These are phyloP conservation scores for Prototheca wickerhamii DNA, from an alignment of 163 green algal genomes.

Conservation along the genomic window DNA sequence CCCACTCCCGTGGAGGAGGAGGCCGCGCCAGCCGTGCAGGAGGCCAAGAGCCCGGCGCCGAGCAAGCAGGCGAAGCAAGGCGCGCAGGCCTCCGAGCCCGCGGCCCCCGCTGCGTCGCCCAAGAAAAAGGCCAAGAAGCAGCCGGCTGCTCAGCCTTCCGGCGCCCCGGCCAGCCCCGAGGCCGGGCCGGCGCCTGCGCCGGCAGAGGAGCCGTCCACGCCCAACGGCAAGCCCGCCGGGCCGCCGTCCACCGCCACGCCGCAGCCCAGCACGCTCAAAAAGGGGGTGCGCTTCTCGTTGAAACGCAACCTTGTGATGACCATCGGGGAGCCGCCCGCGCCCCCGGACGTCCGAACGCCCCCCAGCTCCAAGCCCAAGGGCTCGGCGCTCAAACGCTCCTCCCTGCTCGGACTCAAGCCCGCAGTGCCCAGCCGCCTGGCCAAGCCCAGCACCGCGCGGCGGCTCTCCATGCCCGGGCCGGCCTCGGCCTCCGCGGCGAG, in stretches of 20 bases:
- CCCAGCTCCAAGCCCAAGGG: conserved; percentile 39
- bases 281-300: conserved; percentile 35
- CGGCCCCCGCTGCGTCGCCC: not conserved
- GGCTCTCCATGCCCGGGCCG: not conserved
- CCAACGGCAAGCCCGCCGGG: not conserved
- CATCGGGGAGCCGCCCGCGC: conserved; percentile 31
- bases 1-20: too few relatives aligned
- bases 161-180: too few relatives aligned
- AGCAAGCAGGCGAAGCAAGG: not conserved
- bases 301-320: conserved; percentile 33
- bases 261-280: conserved; percentile 10
- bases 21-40: not conserved
- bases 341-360: conserved; percentile 36
- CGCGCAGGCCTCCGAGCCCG: not conserved
- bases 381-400: conserved; percentile 19
- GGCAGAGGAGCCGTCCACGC: not conserved
- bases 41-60: not conserved
- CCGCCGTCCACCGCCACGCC: not conserved
- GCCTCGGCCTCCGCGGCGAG: not conserved
- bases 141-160: too few relatives aligned
- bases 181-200: too few relatives aligned
- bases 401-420: not conserved
- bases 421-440: too few relatives aligned
- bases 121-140: not conserved
- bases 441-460: too few relatives aligned